phyloP scores from a whole-genome alignment of 2,329 filamentous ascomycete genomes.

The Colletotrichum agaves region DNA sequence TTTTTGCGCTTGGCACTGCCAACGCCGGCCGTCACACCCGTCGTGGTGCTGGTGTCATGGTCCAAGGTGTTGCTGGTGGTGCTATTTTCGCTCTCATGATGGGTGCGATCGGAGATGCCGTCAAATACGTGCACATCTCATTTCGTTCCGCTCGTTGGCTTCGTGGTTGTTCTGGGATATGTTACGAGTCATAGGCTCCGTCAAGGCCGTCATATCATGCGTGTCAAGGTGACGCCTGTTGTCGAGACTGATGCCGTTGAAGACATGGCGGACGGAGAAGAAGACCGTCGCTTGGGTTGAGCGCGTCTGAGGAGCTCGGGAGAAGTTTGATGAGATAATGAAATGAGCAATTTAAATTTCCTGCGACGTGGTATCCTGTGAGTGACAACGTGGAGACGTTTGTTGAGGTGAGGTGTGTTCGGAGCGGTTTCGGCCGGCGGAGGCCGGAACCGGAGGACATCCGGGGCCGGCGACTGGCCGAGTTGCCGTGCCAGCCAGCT shows the following conservation, averaged over 20 bases:
- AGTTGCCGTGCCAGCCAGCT: no score
- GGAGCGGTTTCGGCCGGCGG: no score
- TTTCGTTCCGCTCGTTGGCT: constrained; percentile 55
- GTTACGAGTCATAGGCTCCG: constrained; percentile 46
- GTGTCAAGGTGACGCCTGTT: constrained; percentile 45
- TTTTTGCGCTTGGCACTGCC: constrained; percentile 67
- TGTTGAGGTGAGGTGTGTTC: no score
- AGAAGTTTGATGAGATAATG: constrained; percentile 7
- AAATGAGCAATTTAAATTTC: not conserved
- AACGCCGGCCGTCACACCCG: constrained; percentile 78
- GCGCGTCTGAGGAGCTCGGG: not conserved
- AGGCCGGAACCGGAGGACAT: no score
- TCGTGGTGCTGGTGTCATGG: constrained; percentile 73
- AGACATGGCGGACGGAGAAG: constrained; percentile 7
- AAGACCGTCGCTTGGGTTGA: constrained; percentile 20
- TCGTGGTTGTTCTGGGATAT: constrained; percentile 50
- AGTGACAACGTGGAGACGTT: no score
- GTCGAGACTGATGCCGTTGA: constrained; percentile 26
- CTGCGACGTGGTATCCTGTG: not conserved
- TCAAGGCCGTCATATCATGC: constrained; percentile 45
- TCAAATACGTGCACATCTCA: constrained; percentile 53
- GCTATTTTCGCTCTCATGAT: constrained; percentile 65
- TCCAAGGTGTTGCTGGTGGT: constrained; percentile 65
- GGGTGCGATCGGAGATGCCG: constrained; percentile 55
- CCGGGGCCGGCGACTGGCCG: no score